phyloP scores from a whole-genome alignment of 1,284 basidiomycete genomes.

The Ustilago hordei region DNA sequence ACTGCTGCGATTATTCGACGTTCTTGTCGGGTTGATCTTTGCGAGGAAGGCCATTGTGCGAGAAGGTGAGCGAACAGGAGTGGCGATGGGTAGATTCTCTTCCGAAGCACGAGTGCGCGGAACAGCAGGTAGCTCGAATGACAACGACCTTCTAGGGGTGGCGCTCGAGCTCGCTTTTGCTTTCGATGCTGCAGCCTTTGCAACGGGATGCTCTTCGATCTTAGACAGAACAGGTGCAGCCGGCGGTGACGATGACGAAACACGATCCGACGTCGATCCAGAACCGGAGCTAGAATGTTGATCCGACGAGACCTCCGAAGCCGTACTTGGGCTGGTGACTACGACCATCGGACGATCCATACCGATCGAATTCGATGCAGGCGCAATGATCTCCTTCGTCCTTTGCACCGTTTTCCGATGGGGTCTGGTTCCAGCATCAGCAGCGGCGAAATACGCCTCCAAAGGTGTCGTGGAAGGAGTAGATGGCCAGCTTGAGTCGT shows the following conservation, averaged over 20 bases:
- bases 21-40: conserved; percentile 29
- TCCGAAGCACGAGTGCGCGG: conserved; percentile 19
- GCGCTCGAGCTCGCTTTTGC: neutral
- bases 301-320: conserved; percentile 43
- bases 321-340: conserved; percentile 47
- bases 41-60: conserved; percentile 35
- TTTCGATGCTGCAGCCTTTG: conserved; percentile 1
- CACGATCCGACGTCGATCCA: conserved; percentile 22
- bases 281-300: conserved; percentile 42
- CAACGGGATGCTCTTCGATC: conserved; percentile 28
- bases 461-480: conserved; percentile 48
- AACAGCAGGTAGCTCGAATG: conserved; percentile 35
- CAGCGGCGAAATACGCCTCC: conserved; percentile 39
- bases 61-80: conserved; percentile 26
- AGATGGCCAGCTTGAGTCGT: conserved; percentile 53
- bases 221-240: conserved; percentile 29
- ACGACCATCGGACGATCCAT: conserved; percentile 51
- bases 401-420: conserved; percentile 27
- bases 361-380: conserved; percentile 16
- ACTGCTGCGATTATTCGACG: conserved; percentile 30
- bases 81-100: conserved; percentile 4
- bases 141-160: conserved; percentile 25
- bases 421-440: conserved; percentile 5
- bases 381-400: conserved; percentile 36
- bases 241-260: conserved; percentile 23